Base-by-base conservation (phyloP, 129 eudicot genomes). In the Scalesia atractyloides region DNA sequence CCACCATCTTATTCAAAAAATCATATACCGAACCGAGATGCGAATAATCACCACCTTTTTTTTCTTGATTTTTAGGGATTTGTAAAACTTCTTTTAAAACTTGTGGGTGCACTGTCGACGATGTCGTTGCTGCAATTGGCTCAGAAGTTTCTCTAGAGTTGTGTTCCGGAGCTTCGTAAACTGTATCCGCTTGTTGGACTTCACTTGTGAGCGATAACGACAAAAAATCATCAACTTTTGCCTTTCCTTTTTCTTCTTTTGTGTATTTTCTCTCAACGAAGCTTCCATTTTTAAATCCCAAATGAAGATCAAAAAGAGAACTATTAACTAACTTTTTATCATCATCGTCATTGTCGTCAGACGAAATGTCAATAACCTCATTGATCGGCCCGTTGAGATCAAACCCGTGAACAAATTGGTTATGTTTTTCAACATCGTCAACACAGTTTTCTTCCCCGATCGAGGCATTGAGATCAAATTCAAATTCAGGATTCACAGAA, bases 1-100 rank as follows among this genome's bases (percentile, higher is more conserved):
- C 36, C 50, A 41, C 9, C 24, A n/a, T 13, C 19, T 50, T 50
- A 50, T 50, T 50, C 20, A 50, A 50, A 50, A 15, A 50, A 50
- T 50, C 56, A 50, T 50, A 50, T 50, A 15, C 56, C 5, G 20
- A 5, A 50, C 56, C 16, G 22, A 50, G 56, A 50, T 50, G 56
- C 7, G 56, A 50, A n/a, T 50, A 52, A 36, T 69, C 34, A 53
- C 51, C 37, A 43, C 72, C 56, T 73, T 61, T 44, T 26, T 43
- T 36, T 37, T 17, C 52, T n/a, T 50, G 19, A 50, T 6, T 50
- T 41, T 9, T 9, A 18, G 48, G 48, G 69, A 17, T 17, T 64
- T 7, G 17, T 34, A 64, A 5, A 64, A 16, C 69, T 17, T 9
- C 4, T 39, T 7, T 37, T 34, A 64, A 10, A 64, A 16, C 69